Percentiles rank a stretch among this genome's conserved stretches.
Conservation (phyloP, 257 asterid species). For the Nicotiana otophora region DNA sequence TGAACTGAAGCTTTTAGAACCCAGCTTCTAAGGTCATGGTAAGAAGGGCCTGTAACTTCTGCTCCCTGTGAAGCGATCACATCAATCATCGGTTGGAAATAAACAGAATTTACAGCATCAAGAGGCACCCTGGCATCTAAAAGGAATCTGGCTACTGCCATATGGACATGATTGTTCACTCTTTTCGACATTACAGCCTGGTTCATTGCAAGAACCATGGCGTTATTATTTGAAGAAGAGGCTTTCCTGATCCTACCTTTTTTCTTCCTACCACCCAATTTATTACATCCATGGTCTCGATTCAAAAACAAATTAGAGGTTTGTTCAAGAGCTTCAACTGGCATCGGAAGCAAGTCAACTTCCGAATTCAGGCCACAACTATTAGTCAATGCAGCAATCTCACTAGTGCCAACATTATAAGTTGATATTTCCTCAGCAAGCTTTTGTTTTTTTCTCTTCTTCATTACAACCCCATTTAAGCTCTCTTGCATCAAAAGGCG, state of each 20-base stretch:
- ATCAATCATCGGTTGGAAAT: slow-evolving; percentile 86
- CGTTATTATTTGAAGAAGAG: slow-evolving; percentile 26
- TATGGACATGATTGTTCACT: slow-evolving; percentile 49
- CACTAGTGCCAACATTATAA: slow-evolving; percentile 34
- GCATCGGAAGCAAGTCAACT: slow-evolving; percentile 55
- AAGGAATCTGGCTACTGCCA: slow-evolving; percentile 84
- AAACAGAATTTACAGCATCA: slow-evolving; percentile 68
- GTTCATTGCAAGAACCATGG: slow-evolving; percentile 23
- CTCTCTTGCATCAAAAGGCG: slow-evolving; percentile 81
- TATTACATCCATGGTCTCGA: slow-evolving; percentile 48
- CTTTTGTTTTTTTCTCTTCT: slow-evolving; percentile 74
- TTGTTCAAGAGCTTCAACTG: slow-evolving; percentile 50
- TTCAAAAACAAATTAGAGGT: slow-evolving; percentile 33
- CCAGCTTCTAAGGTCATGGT: slow-evolving; percentile 73
- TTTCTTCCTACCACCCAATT: slow-evolving; percentile 53
- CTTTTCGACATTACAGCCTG: slow-evolving; percentile 32
- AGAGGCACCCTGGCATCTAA: slow-evolving; percentile 65
- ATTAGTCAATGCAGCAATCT: slow-evolving; percentile 30
- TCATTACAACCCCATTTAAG: slow-evolving; percentile 63
- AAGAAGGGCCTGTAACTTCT: slow-evolving; percentile 59
- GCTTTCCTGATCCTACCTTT: slow-evolving; percentile 71
- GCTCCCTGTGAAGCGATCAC: slow-evolving; percentile 65
- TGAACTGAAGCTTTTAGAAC: slow-evolving; percentile 62
- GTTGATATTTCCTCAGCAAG: slow-evolving; percentile 49
- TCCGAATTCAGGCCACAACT: slow-evolving; percentile 46